Evolutionary conservation across 257 asterid species (phyloP).

Genomic region (Coffea canephora): DNA sequence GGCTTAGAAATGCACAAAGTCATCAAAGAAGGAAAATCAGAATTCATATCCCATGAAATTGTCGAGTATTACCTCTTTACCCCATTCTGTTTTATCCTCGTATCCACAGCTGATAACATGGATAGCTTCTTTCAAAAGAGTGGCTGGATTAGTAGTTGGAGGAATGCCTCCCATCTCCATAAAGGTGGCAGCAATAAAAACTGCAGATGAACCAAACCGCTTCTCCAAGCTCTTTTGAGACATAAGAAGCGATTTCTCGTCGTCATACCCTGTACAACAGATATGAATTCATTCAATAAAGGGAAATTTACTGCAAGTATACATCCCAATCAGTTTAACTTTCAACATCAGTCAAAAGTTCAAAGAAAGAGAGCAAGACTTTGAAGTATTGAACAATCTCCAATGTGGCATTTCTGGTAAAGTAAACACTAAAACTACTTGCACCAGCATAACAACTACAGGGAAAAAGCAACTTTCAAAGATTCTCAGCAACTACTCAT

Average conservation of each 20-base stretch:
- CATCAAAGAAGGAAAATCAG: not conserved
- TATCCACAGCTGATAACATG: conserved; percentile 97
- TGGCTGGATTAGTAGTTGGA: conserved; percentile 69
- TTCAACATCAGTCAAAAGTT: not conserved
- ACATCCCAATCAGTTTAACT: not conserved
- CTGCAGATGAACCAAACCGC: conserved; percentile 94
- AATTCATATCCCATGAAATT: not conserved
- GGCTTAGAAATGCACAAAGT: not conserved
- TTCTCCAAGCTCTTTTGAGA: conserved; percentile 93
- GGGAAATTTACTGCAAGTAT: conserved; percentile 6
- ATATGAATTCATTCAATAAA: conserved; percentile 5
- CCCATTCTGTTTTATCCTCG: conserved; percentile 97
- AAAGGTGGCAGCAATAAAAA: conserved; percentile 87
- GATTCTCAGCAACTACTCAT: not conserved
- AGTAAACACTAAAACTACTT: not conserved
- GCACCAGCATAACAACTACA: not conserved
- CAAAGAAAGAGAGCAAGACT: not conserved
- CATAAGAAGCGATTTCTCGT: conserved; percentile 85
- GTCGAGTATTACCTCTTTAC: conserved; percentile 67
- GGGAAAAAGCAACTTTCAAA: not conserved
- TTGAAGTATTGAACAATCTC: not conserved
- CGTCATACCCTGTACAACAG: conserved; percentile 69
- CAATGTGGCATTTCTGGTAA: conserved; percentile 7
- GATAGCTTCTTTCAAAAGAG: conserved; percentile 91
- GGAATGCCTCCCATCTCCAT: conserved; percentile 96